phyloP scores from a whole-genome alignment of 768 basidiomycete species.

The Phanerochaete carnosa region DNA sequence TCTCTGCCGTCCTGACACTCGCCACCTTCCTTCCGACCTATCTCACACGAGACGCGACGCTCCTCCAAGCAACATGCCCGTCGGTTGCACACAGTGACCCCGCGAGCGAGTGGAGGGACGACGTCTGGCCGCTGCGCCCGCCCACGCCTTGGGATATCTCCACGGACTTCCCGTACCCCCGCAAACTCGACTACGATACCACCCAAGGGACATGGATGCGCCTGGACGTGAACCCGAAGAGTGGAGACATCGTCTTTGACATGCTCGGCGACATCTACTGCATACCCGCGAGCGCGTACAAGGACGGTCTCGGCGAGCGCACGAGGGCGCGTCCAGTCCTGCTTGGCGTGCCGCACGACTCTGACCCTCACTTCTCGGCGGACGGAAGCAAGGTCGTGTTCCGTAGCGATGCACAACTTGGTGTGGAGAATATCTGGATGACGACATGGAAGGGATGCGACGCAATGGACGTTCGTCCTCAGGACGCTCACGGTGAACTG shows the following conservation, averaged over 20 bases:
- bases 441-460: constrained; percentile 65
- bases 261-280: constrained; percentile 77
- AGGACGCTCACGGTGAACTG: constrained; percentile 28
- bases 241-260: constrained; percentile 72
- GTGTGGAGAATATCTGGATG: constrained; percentile 75
- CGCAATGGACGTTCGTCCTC: constrained; percentile 49
- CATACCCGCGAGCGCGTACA: constrained; percentile 44
- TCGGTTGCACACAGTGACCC: constrained; percentile 22
- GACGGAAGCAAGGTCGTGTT: constrained; percentile 62
- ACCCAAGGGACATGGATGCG: constrained; percentile 75
- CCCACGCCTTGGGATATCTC: constrained; percentile 70
- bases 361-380: constrained; percentile 73
- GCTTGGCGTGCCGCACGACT: constrained; percentile 63
- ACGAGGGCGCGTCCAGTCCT: constrained; percentile 56
- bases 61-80: background rate
- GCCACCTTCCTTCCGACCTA: background rate
- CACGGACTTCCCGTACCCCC: constrained; percentile 65
- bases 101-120: constrained; percentile 43
- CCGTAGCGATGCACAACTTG: constrained; percentile 68
- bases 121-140: constrained; percentile 61
- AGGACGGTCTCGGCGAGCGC: constrained; percentile 22
- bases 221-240: constrained; percentile 66
- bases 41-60: background rate
- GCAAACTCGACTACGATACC: constrained; percentile 64
- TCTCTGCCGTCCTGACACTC: background rate